A percentile compares a stretch with the other conserved stretches of the same genome.
phyloP scores from a whole-genome alignment of 768 basidiomycete species.

The Boletus rubroflammeus region DNA sequence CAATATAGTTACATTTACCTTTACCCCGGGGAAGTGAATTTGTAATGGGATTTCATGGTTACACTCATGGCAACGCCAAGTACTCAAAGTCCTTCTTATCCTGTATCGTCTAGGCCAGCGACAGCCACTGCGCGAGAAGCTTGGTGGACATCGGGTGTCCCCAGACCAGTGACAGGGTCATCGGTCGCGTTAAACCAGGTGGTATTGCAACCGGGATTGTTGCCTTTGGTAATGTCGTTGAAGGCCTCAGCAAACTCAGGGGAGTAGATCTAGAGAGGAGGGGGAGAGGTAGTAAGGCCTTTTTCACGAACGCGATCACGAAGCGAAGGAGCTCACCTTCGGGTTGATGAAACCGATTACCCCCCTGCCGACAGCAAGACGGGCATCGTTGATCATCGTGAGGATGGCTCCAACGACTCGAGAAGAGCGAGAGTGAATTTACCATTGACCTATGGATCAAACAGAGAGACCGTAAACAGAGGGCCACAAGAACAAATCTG shows the following conservation, averaged over 20 bases:
- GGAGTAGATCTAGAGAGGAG: background rate
- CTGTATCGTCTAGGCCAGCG: constrained; percentile 1
- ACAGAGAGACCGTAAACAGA: background rate
- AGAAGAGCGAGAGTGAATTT: too few species aligned
- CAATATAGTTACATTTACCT: too few species aligned
- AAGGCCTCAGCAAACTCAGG: background rate
- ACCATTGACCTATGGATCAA: background rate
- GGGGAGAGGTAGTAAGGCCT: background rate
- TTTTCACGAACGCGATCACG: background rate
- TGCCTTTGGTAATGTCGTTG: constrained; percentile 45
- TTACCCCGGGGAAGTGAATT: too few species aligned
- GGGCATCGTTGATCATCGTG: background rate
- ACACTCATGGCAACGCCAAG: background rate
- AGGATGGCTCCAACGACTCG: background rate
- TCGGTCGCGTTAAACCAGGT: constrained; percentile 29
- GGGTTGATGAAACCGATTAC: background rate
- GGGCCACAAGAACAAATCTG: background rate
- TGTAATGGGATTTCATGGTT: background rate
- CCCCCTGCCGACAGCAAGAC: background rate
- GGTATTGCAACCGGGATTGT: constrained; percentile 42
- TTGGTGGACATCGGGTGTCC: background rate
- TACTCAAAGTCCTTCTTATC: too few species aligned
- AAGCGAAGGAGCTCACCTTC: background rate
- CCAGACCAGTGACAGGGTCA: constrained; percentile 41
- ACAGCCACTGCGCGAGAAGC: background rate